Evolutionary conservation across 192 early-diverging fungal genomes (phyloP), one percentile per base, ranked within the genome.

Genomic region (Podila verticillata): DNA sequence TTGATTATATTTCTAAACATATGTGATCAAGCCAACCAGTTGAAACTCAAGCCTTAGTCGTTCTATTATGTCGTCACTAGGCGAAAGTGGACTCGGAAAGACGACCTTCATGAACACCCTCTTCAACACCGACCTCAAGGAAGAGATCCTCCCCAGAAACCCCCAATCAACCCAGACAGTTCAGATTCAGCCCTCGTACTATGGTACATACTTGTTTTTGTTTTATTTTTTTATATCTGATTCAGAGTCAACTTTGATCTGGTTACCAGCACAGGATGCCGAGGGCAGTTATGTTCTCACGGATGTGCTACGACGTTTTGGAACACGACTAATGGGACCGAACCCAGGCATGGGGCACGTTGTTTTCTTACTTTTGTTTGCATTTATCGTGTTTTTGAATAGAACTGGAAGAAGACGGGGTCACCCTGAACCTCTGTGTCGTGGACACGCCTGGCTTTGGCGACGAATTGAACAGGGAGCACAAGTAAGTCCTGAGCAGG

Each of bases 31-130:
- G 7, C 63, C 63, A 31, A 17, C 6, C 39, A 15, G 10, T 44
- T 44, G 39, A 15, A 44, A 44, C 61, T 29, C 32, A 63, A 3
- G 9, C 47, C 44, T 58, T 26, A 44, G 17, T 44, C 39, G 1
- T 44, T 12, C 24, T 57, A 58, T 65, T 67, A 22, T 59, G 57
- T 28, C 49, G 28, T 51, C 29, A 54, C 57, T 79, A 96, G 94
- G 97, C 70, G 96, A 97, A 81, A 98, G 95, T 66, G 98, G 98
- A 64, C 88, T 96, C n/a, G 98, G 98, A 68, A 99, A 99, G 88
- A 96, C 98, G 28, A 99, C 98, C 19, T 99, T 96, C 79, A 93
- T 99, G 91, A 98, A 99, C 89, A 99, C 98, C 9, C 89, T 99
- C 60, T 96, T 99, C 86, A 93, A 96, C 63, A 94, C 97, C 24